Evolutionary conservation across 768 basidiomycete species (phyloP), one percentile per base, ranked within the genome.

Genomic region (Asterophora parasitica): DNA sequence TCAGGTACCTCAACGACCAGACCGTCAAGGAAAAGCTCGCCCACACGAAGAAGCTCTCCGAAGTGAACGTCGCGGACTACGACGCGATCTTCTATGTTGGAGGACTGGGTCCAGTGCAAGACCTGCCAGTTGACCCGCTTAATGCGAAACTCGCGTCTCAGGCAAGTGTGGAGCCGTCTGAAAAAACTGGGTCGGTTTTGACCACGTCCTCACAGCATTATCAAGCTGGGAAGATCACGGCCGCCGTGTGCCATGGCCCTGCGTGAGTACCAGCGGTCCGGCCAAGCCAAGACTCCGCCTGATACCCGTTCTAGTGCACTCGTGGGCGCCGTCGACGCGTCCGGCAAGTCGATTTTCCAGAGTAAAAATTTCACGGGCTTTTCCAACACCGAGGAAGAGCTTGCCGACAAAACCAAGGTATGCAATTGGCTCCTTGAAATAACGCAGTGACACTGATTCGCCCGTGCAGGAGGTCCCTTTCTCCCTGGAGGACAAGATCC

Each of bases 221-320:
- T 68, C 74, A 75, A 44, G 62, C 74, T 8, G 81, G 79, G 37
- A 90, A 88, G 67, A 65, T 84, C 51, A 76, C 80, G 6, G 57
- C 81, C 3, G 85, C 85, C 3, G 87, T 92, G 19, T 91, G 89
- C 70, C 89, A 91, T 65, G 89, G 88, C 12, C 79, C 88, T 43
- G 85, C 78, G 75, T 84, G 54, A 60, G 79, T 71, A 28, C 30
- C 15, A 2, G 19, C 26, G n/a, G 44, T 46, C 12, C 26, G 28
- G 27, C 26, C 30, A 26, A 15, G 11, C 33, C 19, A 42, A 54
- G 15, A 34, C 28, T 4, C n/a, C 31, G 11, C 28, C 41, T 44
- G 27, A 37, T 17, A 12, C 26, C 2, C 42, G 4, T 6, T 36
- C n/a, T 27, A 76, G 79, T n/a, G 85, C 83, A 2, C 71, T 89